Evolutionary conservation across 352 stramenopile genomes (phyloP), one percentile per base, ranked within the genome.

Genomic region (Phytophthora agathidicida): DNA sequence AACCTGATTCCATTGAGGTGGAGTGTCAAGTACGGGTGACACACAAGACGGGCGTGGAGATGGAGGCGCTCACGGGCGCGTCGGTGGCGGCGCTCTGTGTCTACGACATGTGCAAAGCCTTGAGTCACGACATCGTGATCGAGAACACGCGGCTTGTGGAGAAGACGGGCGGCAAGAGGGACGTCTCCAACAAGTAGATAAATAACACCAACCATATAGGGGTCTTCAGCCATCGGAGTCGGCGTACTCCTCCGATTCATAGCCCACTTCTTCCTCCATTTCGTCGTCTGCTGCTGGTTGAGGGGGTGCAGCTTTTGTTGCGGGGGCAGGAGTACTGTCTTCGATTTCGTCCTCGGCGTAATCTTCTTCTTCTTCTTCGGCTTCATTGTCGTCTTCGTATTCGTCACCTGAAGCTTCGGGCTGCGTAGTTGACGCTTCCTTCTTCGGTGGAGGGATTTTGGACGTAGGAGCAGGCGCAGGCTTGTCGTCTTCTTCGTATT

Each of bases 61-160:
- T 98, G 92, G 90, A 98, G 68, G 96, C 96, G 32, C 79, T 99
- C 27, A 98, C 88, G 14, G 97, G 96, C 23, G 94, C 90, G 20
- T 96, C 83, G 10, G 73, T 98, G 16, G 96, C 97, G 3, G 96
- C 96, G 37, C 76, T 99, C 1, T 98, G 89, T 31, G 94, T 99
- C 22, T 99, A 99, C 75, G 97, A 99, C 80, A 99, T 99, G 97
- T 96, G 94, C 68, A 99, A 99, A 74, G 97, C 94, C 16, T 64
- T 99, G 33, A 98, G 91, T 60, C 94, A 99, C 70, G 79, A 97
- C 24, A 97, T 99, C 23, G 74, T 96, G 20, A 98, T 99, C 52
- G 77, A 93, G 48, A 76, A 79, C 33, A 98, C 94, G 24, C 63
- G 82, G 17, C 79, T 99, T 5, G 59, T 98, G 13, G 51, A 71